Evolutionary conservation across 768 basidiomycete species (phyloP).

Genomic region (Suillus weaverae): DNA sequence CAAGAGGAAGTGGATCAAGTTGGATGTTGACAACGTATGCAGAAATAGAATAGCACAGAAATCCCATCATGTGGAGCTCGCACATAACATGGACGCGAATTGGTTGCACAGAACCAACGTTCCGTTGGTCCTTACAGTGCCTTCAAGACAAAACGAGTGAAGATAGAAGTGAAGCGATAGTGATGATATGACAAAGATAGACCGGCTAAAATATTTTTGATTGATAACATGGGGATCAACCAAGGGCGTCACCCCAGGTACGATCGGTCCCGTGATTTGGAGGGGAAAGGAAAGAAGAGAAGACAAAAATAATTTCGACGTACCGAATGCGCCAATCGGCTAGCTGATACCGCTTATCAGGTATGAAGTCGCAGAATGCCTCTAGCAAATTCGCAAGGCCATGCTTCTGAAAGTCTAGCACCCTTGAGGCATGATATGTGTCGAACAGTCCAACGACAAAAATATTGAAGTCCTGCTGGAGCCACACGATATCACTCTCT

Average conservation of each 20-base stretch:
- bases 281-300: not conserved
- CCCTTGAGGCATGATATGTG: constrained; percentile 91
- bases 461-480: constrained; percentile 93
- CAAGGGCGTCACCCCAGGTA: not conserved
- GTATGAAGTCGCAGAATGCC: constrained; percentile 85
- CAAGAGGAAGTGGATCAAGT: not conserved
- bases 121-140: not conserved
- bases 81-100: not conserved
- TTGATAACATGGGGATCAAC: not conserved
- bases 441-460: constrained; percentile 97
- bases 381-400: constrained; percentile 82
- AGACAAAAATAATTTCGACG: constrained; percentile 16
- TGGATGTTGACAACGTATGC: not conserved
- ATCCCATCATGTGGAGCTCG: not conserved
- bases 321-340: constrained; percentile 97
- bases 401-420: constrained; percentile 82
- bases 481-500: constrained; percentile 91
- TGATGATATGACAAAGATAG: not conserved
- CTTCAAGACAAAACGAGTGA: not conserved
- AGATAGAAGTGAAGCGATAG: not conserved
- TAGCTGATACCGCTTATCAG: constrained; percentile 95
- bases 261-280: not conserved
- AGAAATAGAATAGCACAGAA: not conserved
- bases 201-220: not conserved
- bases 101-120: not conserved